Evolutionary conservation across 2,329 filamentous ascomycete genomes (phyloP), one percentile per base, ranked within the genome.

Genomic region (Aureobasidium sp.): DNA sequence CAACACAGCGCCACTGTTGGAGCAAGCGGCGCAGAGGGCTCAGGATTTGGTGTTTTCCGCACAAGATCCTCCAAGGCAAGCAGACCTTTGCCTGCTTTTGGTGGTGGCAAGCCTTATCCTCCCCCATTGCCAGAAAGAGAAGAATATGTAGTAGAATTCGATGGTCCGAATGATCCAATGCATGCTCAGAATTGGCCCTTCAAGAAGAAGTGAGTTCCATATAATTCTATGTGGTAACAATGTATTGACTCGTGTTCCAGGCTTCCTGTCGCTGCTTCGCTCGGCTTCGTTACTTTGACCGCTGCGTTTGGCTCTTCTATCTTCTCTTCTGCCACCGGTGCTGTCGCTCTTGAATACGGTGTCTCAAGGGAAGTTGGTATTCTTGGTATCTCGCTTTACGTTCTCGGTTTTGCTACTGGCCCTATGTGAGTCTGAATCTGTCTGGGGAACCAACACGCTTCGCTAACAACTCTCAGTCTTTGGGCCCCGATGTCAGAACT

Each of bases 161-260:
- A 92, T 67, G 91, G 91, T 0, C 47, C 47, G 2, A 45, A 53
- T 37, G 91, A 96, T 69, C 91, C 91, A 2, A 70, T 92, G 63
- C 91, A 96, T 73, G 88, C 90, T 1, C 89, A 93, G 76, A 96
- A 96, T 72, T 96, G 91, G 91, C 81, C 88, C 0, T 70, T 89
- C 59, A 83, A 77, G 70, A 92, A 89, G 78, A 96, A 96, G 85
- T 84, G 73, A 69, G 81, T 79, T 3, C 14, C 36, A 48, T 36
- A 29, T 59, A 13, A 39, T 21, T 32, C 39, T 30, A 47, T 16
- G n/a, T 32, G 21, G 32, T 14, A 4, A 1, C 25, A 54, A 16
- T 61, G n/a, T 59, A 13, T 16, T 59, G 32, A 48, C 25, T 13
- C 30, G 21, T 29, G 16, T 30, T 25, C 14, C 63, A 85, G 82